These are phyloP conservation scores for Phytomonas francai DNA, from an alignment of 208 protist species.

Conservation along the genomic window DNA sequence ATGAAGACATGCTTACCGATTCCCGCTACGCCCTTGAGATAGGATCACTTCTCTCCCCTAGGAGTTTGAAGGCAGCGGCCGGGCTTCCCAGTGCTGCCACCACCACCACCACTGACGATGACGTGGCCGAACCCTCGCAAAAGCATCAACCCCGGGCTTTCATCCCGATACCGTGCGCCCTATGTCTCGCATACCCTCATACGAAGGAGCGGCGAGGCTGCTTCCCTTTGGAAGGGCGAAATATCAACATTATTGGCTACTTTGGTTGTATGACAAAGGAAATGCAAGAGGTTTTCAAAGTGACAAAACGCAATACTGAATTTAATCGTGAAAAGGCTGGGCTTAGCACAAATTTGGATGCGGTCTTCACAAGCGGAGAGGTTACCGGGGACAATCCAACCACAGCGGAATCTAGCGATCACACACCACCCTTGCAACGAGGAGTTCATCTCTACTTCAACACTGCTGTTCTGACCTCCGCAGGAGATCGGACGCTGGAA, in stretches of 20 bases:
- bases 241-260: conserved; percentile 79
- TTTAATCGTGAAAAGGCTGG: not conserved
- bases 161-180: conserved; percentile 62
- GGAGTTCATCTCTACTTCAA: conserved; percentile 33
- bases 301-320: conserved; percentile 26
- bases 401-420: not conserved
- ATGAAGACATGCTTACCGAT: conserved; percentile 47
- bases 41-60: not conserved
- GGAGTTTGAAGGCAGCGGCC: not conserved
- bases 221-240: conserved; percentile 50
- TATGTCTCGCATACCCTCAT: conserved; percentile 72
- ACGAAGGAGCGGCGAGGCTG: conserved; percentile 60
- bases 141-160: conserved; percentile 16
- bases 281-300: conserved; percentile 57
- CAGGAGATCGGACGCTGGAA: conserved; percentile 75
- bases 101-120: not conserved
- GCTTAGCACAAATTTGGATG: not conserved
- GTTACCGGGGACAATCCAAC: not conserved
- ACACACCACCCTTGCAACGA: not conserved
- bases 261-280: conserved; percentile 61
- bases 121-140: not conserved
- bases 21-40: conserved; percentile 10
- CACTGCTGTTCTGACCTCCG: conserved; percentile 66
- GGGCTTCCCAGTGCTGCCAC: not conserved
- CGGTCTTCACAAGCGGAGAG: not conserved